These are phyloP conservation scores for Cutaneotrichosporon arboriforme DNA, from an alignment of 1,284 basidiomycete species.

Conservation along the genomic window DNA sequence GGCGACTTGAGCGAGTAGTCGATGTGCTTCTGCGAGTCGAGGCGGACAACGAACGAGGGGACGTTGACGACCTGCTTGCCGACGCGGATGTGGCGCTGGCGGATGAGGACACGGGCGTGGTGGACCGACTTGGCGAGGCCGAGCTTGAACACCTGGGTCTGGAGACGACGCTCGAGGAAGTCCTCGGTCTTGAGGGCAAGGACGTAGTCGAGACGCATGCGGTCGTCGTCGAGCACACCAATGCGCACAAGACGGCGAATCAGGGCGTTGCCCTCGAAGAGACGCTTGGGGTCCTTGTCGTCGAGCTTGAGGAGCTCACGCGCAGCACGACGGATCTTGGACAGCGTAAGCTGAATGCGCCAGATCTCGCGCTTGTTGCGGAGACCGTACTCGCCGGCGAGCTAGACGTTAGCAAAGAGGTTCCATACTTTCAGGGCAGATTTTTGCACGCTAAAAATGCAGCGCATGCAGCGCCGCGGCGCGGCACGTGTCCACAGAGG, in stretches of 20 bases:
- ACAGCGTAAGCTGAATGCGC: constrained; percentile 96
- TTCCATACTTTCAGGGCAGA: no score
- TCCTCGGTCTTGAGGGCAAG: constrained; percentile 98
- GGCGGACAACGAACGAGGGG: constrained; percentile 96
- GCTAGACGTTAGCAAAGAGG: constrained; percentile 52
- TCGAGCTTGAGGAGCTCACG: constrained; percentile 99
- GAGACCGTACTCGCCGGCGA: constrained; percentile 99
- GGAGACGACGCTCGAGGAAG: constrained; percentile 98
- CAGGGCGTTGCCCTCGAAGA: constrained; percentile 97
- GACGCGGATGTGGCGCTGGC: constrained; percentile 77
- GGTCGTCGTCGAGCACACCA: constrained; percentile 97
- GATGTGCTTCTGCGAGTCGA: constrained; percentile 97
- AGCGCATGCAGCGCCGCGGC: no score
- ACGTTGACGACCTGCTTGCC: constrained; percentile 99
- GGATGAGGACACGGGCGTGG: constrained; percentile 96
- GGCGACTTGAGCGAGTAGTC: constrained; percentile 98
- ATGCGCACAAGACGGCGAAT: constrained; percentile 99
- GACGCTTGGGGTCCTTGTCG: constrained; percentile 98
- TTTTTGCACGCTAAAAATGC: no score
- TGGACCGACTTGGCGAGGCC: constrained; percentile 93
- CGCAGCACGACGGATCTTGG: constrained; percentile 99
- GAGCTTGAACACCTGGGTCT: constrained; percentile 99
- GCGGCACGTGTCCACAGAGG: no score
- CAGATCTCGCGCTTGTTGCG: constrained; percentile 99
- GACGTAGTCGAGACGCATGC: constrained; percentile 99